Conservation (phyloP, 495 filamentous ascomycete species). For the Cladorrhinum samala region DNA sequence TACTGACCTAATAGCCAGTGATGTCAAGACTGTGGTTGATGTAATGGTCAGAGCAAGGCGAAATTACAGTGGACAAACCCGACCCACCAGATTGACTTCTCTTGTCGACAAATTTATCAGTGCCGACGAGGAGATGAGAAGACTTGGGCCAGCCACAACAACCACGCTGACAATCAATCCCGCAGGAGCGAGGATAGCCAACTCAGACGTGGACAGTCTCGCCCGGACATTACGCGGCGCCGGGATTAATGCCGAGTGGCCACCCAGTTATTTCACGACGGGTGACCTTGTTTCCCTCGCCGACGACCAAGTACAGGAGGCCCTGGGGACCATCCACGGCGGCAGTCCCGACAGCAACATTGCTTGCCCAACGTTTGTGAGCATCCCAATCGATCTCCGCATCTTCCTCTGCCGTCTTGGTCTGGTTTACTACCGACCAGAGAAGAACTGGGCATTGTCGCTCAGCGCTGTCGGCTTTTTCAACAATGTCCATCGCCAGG, state of each 20-base stretch:
- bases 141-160: background rate
- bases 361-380: background rate
- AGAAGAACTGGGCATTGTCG: background rate
- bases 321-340: background rate
- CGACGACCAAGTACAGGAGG: background rate
- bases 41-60: background rate
- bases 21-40: background rate
- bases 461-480: background rate
- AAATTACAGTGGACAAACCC: background rate
- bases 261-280: background rate
- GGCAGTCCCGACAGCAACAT: background rate
- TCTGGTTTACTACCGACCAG: background rate
- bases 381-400: background rate
- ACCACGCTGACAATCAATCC: background rate
- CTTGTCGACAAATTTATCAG: background rate
- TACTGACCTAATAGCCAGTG: background rate
- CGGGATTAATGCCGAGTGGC: background rate
- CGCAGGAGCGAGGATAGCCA: too few species aligned
- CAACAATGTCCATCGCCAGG: background rate
- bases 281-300: background rate
- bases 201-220: background rate
- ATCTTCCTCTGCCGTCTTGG: background rate
- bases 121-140: background rate
- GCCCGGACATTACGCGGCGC: background rate
- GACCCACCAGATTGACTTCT: background rate